Base-by-base conservation (phyloP, 495 filamentous ascomycete genomes). In the Hapsidospora chrysogenum region DNA sequence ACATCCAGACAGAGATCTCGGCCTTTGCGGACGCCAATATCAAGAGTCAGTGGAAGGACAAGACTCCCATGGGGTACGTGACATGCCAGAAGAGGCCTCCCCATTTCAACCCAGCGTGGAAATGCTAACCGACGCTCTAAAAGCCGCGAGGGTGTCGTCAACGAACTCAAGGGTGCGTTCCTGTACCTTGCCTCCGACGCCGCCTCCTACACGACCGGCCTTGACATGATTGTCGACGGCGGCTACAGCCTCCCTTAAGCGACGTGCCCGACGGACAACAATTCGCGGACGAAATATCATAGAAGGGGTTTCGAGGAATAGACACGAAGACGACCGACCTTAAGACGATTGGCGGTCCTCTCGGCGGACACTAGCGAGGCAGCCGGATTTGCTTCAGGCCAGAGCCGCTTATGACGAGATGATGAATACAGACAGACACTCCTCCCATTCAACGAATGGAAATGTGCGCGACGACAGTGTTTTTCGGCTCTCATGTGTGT, bases 101-200 rank as follows among this genome's bases (percentile, higher is more conserved):
- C 15, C 6, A 18, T n/a, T 9, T 36, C 19, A 7, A 15, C 4
- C 10, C 2, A 5, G 17, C 15, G n/a, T 15, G 27, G 14, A 28
- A 10, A 18, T 42, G 26, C 45, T 53, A 29, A 48, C 18, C 16
- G 2, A 11, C 20, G 18, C 33, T n/a, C n/a, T n/a, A n/a, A 18
- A 18, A 70, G 70, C n/a, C 68, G 80, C 21, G 76, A 80, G 50
- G 80, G 72, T 13, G 62, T 80, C 44, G 61, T 73, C 0, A 65
- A 69, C 32, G 85, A 94, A 60, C 58, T 94, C 33, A 92, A 92
- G 63, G 85, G 85, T 5, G 80, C 78, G 4, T 93, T 79, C 47
- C 57, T 92, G n/a, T 92, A 87, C 49, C 56, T 94, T 37, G 84
- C 83, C 3, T 80, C 74, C 11, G 84, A 92, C 56, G 84, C 84